These are phyloP conservation scores for Rhodosporidiobolus sp. DNA, from an alignment of 768 basidiomycete genomes.

Conservation along the genomic window DNA sequence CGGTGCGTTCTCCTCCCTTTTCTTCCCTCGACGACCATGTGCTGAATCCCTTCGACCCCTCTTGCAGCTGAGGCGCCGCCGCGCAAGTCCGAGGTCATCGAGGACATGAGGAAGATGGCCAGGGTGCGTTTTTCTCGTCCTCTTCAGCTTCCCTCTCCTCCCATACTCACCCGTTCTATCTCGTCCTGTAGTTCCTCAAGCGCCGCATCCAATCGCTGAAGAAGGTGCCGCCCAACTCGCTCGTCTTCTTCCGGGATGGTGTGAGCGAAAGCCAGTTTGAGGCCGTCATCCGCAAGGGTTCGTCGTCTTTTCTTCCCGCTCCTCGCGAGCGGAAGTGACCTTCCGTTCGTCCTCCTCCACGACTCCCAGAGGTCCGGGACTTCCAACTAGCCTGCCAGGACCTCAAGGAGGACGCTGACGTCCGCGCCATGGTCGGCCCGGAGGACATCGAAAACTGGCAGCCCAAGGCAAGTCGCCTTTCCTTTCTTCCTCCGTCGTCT, in stretches of 20 bases:
- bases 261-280: constrained; percentile 17
- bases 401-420: neutral
- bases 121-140: neutral
- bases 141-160: neutral
- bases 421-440: neutral
- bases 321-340: too few relatives aligned
- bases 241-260: constrained; percentile 33
- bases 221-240: neutral
- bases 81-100: constrained; percentile 17
- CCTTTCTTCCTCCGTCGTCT: neutral
- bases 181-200: constrained; percentile 9
- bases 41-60: neutral
- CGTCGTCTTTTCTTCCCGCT: neutral
- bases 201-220: neutral
- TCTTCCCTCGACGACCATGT: too few relatives aligned
- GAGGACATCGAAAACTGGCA: neutral
- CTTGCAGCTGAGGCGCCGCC: neutral
- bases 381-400: neutral
- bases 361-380: constrained; percentile 2
- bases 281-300: neutral
- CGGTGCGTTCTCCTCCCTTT: neutral
- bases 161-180: neutral
- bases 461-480: constrained; percentile 1
- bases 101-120: constrained; percentile 3
- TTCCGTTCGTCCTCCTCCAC: neutral